Evolutionary conservation across 2,329 filamentous ascomycete species (phyloP).

Genomic region (Hymenoscyphus scutula): DNA sequence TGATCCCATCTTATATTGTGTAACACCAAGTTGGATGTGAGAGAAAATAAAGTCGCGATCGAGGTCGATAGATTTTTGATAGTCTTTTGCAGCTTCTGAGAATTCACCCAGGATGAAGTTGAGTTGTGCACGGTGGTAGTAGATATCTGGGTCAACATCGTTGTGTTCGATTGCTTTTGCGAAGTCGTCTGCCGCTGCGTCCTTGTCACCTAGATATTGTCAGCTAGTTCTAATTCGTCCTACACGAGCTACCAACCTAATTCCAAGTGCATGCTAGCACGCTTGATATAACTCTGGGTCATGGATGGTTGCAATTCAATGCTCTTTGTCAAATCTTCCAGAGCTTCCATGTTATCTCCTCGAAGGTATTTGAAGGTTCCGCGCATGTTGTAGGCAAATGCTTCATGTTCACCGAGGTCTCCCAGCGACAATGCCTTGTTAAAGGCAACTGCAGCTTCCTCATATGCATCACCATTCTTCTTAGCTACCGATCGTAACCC

Average conservation of each 20-base stretch:
- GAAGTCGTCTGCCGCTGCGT: constrained; percentile 86
- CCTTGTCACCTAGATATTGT: constrained; percentile 64
- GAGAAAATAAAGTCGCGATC: constrained; percentile 98
- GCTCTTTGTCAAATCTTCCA: constrained; percentile 86
- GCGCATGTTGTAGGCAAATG: constrained; percentile 92
- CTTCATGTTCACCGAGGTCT: constrained; percentile 78
- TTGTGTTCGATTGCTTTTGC: constrained; percentile 81
- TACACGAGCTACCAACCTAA: constrained; percentile 58
- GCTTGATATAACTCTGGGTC: constrained; percentile 98
- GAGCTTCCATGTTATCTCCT: constrained; percentile 80
- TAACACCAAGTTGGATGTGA: constrained; percentile 97
- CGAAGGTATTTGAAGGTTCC: constrained; percentile 93
- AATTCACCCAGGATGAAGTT: constrained; percentile 98
- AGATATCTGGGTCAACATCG: constrained; percentile 89
- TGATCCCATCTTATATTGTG: constrained; percentile 99
- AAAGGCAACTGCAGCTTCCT: constrained; percentile 82
- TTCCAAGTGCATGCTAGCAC: constrained; percentile 96
- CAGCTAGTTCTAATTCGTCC: constrained; percentile 26
- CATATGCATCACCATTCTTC: constrained; percentile 88
- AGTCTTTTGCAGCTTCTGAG: constrained; percentile 91
- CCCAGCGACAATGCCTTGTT: constrained; percentile 82
- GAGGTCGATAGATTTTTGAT: constrained; percentile 98
- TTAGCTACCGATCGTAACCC: constrained; percentile 78
- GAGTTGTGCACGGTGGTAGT: constrained; percentile 96
- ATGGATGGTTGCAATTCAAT: constrained; percentile 83